A percentile compares a stretch with the other conserved stretches of the same genome.
Evolutionary conservation across 495 filamentous ascomycete genomes (phyloP).

Genomic region (Neurospora sp.): DNA sequence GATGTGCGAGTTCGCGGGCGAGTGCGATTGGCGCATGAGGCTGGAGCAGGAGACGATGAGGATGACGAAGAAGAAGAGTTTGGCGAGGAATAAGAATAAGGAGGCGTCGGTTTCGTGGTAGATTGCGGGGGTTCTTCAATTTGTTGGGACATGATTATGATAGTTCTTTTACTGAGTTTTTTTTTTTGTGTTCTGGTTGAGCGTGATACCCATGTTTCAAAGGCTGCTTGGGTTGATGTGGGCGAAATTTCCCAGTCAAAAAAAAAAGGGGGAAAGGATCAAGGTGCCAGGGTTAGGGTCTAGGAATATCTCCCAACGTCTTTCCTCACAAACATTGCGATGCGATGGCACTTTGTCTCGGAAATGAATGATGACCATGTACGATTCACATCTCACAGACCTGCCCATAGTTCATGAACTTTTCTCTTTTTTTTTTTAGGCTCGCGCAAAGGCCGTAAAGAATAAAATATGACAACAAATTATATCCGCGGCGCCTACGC

Average conservation of each 20-base stretch:
- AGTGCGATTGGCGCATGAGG: slow-evolving; percentile 41
- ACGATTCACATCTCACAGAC: not conserved
- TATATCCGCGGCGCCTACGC: not conserved
- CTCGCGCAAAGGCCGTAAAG: not conserved
- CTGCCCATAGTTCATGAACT: not conserved
- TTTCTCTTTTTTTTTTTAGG: not conserved
- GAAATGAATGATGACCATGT: not conserved
- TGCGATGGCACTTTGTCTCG: not conserved
- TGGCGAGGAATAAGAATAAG: not conserved
- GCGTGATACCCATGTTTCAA: not conserved
- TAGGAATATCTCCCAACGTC: not conserved
- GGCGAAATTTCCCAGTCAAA: not conserved
- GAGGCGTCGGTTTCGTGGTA: not conserved
- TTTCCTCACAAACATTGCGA: too few relatives aligned
- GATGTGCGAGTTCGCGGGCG: slow-evolving; percentile 44
- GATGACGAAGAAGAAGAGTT: slow-evolving; percentile 5
- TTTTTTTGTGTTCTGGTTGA: not conserved
- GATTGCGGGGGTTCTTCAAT: not conserved
- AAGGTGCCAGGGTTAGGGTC: not conserved
- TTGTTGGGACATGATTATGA: not conserved
- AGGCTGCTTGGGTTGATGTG: not conserved
- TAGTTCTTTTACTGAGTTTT: not conserved
- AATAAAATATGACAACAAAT: not conserved
- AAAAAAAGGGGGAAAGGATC: not conserved
- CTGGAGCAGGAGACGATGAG: slow-evolving; percentile 22